These are phyloP conservation scores for Phytophthora litchii DNA, from an alignment of 352 stramenopile species.

Conservation along the genomic window DNA sequence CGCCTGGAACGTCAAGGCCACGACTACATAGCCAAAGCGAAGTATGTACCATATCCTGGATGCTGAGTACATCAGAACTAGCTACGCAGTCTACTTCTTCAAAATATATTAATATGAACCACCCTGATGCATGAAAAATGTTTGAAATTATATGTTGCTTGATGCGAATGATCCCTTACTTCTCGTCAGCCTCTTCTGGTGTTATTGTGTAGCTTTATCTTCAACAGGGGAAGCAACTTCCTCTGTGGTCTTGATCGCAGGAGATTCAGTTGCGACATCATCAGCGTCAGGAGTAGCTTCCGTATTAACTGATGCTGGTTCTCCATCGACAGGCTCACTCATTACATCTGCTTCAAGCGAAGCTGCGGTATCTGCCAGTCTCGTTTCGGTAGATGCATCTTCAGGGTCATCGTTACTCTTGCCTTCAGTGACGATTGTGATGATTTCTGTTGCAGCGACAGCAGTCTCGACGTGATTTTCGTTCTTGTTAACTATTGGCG, in stretches of 20 bases:
- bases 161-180: neutral
- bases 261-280: neutral
- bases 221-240: constrained; percentile 3
- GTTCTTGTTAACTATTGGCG: constrained; percentile 9
- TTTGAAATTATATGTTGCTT: neutral
- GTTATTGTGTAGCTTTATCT: neutral
- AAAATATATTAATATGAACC: constrained; percentile 12
- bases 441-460: constrained; percentile 25
- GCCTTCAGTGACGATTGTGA: constrained; percentile 4
- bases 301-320: neutral
- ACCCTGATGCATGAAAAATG: neutral
- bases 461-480: constrained; percentile 14
- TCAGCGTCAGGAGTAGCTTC: constrained; percentile 1
- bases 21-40: constrained; percentile 14
- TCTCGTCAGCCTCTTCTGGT: neutral
- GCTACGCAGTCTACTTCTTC: constrained; percentile 6
- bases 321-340: neutral
- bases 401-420: constrained; percentile 10
- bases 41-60: constrained; percentile 20
- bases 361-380: constrained; percentile 10
- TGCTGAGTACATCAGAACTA: constrained; percentile 1
- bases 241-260: neutral
- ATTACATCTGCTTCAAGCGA: neutral
- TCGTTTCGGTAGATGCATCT: constrained; percentile 1
- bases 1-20: constrained; percentile 75